Evolutionary conservation across 345 rosid genomes (phyloP), one percentile per base, ranked within the genome.

Genomic region (Tarenaya hassleriana): DNA sequence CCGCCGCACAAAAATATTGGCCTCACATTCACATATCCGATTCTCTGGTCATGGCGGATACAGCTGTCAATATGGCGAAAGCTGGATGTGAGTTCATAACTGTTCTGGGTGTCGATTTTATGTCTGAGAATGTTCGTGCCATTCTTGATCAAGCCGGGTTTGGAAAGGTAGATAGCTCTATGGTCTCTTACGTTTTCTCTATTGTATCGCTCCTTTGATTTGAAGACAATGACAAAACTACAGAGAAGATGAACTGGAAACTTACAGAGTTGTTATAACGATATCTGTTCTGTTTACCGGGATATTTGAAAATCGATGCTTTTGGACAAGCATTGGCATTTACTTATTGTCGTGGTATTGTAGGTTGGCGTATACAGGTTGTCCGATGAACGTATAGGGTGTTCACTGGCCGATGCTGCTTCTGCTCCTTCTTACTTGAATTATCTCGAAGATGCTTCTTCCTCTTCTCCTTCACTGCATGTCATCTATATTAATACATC

Each of bases 391-490:
- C 80, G 72, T 9, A 92, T 92, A 24, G 79, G 99, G 70, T 88
- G 99, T 82, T 92, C 97, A 7, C 69, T 92, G 67, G 97, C 99
- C 38, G 99, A 88, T 74, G 95, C 97, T 66, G 99, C 99, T 11
- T 71, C 88, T 57, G 63, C 83, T 67, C 87, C 95, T 61, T 77
- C 73, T 69, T 92, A 92, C 56, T 77, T 82, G 73, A 75, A 67
- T 48, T 92, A 83, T 78, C 92, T 88, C 48, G 72, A 74, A 67
- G 57, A 68, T 48, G 95, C 97, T 68, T 92, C 89, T 55, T 56
- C 7, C 39, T 62, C 69, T 44, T 58, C 75, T 7, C 94, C 90
- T 52, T 81, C 94, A 12, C 67, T 85, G 79, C 99, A 88, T 37
- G 94, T 92, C 60, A 49, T 92, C 55, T 92, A 88, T 67, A 92